Conservation (phyloP, 2,329 filamentous ascomycete species). For the Colletotrichum musicola region DNA sequence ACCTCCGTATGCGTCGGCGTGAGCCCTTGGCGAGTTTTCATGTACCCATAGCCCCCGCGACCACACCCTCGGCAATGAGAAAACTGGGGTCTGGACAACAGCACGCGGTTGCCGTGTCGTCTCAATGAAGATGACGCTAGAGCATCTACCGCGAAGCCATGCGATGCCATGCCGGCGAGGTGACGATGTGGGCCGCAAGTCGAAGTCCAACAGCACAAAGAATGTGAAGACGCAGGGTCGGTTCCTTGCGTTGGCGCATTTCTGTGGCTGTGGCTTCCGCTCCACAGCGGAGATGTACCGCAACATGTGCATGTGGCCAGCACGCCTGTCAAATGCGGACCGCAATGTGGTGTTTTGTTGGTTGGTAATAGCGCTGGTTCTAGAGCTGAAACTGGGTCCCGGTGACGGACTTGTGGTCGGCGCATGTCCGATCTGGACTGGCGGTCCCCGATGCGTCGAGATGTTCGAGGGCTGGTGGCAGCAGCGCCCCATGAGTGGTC, state of each 20-base stretch:
- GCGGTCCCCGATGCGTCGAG: constrained; percentile 19
- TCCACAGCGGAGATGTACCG: constrained; percentile 22
- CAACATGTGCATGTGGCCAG: constrained; percentile 3
- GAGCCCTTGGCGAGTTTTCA: background rate
- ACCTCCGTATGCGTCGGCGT: background rate
- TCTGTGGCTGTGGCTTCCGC: constrained; percentile 23
- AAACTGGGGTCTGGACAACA: background rate
- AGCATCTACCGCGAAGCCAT: constrained; percentile 8
- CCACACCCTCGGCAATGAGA: background rate
- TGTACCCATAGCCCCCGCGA: background rate
- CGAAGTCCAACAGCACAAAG: constrained; percentile 6
- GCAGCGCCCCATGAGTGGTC: constrained; percentile 17
- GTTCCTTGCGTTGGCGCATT: constrained; percentile 15
- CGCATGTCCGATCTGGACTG: constrained; percentile 20
- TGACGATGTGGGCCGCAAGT: constrained; percentile 1
- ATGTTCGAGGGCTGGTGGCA: constrained; percentile 15
- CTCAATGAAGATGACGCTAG: constrained; percentile 7
- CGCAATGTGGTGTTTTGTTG: background rate
- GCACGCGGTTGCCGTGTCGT: background rate
- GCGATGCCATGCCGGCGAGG: constrained; percentile 9
- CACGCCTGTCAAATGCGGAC: constrained; percentile 21
- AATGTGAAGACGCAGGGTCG: constrained; percentile 16
- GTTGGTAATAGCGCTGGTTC: background rate
- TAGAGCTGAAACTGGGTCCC: constrained; percentile 2
- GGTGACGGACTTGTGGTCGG: constrained; percentile 20